Base-by-base conservation (phyloP, 768 basidiomycete genomes). In the Hirschioporus abietinus region DNA sequence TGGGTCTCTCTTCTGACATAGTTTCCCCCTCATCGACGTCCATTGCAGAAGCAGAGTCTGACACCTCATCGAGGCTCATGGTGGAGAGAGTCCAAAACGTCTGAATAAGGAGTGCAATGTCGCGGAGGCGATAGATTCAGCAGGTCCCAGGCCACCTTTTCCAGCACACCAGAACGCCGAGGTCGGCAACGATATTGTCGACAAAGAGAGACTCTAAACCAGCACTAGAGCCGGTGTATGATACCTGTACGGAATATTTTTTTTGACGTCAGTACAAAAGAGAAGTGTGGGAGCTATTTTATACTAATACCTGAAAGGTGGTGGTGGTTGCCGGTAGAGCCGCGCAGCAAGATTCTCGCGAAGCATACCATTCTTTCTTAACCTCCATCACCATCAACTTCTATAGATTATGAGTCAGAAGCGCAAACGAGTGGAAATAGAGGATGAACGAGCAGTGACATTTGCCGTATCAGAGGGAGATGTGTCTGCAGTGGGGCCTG, bases 401-500 rank as follows among this genome's bases (percentile, higher is more conserved):
- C 30, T 20, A 10, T 15, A 15, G 12, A 36, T 30, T 27, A 57
- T 65, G 27, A 59, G 30, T 71, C 82, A 79, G 75, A 86, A 86
- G 72, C 80, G 84, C 66, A 87, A 87, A 72, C 79, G 84, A 68
- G 70, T 76, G 24, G 64, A 24, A 24, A 68, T 65, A 66, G 76
- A 72, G 64, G 78, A 70, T 52, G 80, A 78, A 67, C 71, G 67
- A 52, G 76, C 76, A 63, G 67, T 79, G 65, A 76, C 78, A 60
- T 76, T 85, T 36, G 73, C 75, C 69, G 67, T 81, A 65, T 78
- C 79, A 36, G 66, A 68, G 66, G 74, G 74, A 69, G 75, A 75
- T 62, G 76, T 68, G 64, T 71, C 75, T 26, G 78, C 78, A 72
- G 72, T 79, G 35, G 86, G 85, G 23, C 85, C 86, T 64, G 79